Base-by-base conservation (phyloP, 2,329 filamentous ascomycete genomes). In the Xylaria sp. region DNA sequence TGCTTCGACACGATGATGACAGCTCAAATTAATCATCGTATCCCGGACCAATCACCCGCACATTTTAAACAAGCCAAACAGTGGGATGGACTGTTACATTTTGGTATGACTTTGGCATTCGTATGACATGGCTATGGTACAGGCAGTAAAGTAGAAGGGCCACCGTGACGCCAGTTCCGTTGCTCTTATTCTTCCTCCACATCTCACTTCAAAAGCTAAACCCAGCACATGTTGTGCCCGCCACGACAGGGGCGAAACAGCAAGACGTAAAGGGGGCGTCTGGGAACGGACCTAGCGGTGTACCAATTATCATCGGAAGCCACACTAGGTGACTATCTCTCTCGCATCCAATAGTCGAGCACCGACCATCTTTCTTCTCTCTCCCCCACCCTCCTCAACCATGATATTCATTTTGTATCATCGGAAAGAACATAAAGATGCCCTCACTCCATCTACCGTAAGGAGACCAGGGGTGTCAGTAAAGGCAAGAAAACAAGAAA, bases 361-460 rank as follows among this genome's bases (percentile, higher is more conserved):
- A n/a, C n/a, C n/a, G n/a, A n/a, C n/a, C n/a, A n/a, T n/a, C n/a
- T n/a, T 37, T 56, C 33, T 54, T 59, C 58, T 61, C 60, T 37
- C 53, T 48, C 33, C 29, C 37, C 43, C 60, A 56, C 47, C 63
- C 54, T 41, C 49, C 57, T 62, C 58, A 59, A 61, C 64, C 54
- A 67, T 59, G 46, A 51, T 60, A 52, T 68, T 69, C 63, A 66
- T 69, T 70, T 72, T 68, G 38, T 63, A 71, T 70, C 70, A 63
- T 64, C 62, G 53, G 63, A 67, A 67, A 67, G 62, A 60, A 66
- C 52, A 67, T 66, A 67, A 53, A 61, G 62, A 67, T 67, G 61
- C 66, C 69, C 72, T 67, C 68, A 58, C 65, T 67, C 70, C 77
- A 72, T 74, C 72, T 75, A 75, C 73, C 71, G 60, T 68, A 64